Evolutionary conservation across 2,329 filamentous ascomycete genomes (phyloP), one percentile per base, ranked within the genome.

Genomic region (Akanthomyces muscarius): DNA sequence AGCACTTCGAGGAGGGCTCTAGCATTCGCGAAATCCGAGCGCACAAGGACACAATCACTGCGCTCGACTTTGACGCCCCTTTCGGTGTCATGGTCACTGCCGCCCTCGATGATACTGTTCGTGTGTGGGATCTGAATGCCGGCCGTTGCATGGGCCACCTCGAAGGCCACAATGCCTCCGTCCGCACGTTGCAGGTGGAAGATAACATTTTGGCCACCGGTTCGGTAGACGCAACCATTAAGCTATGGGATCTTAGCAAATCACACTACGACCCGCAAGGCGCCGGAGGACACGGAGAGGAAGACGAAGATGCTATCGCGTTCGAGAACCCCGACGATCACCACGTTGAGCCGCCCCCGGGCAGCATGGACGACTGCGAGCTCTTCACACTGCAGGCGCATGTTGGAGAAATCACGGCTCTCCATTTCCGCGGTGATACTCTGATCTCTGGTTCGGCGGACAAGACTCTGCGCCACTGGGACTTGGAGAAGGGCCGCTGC

Each of bases 391-490:
- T 99, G 30, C 88, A 92, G 74, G 89, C 94, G 0, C 95, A 99
- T 71, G 88, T 99, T 30, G 94, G 92, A 67, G 94, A 97, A 78
- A 89, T 99, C 66, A 98, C 95, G 14, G 94, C 95, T 8, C 82
- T 99, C 28, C 89, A 98, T 76, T 96, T 99, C 78, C 85, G 88
- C 64, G 91, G 91, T 62, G 89, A 97, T 68, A 92, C 91, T 0
- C 83, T 99, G 18, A 92, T 99, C 38, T 99, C 95, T 2, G 95
- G 95, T 14, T 98, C 94, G 8, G 90, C 95, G 0, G 95, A 99
- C 78, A 99, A 99, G 82, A 99, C 95, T 1, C 81, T 99, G 62
- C 88, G 95, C 51, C 95, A 99, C 75, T 99, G 95, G 95, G 95
- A 99, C 79, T 83, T 99, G 56, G 91, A 94, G 70, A 97, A 93